These are phyloP conservation scores for Pleoardoris graminearum DNA, from an alignment of 2,329 filamentous ascomycete species.

Conservation along the genomic window DNA sequence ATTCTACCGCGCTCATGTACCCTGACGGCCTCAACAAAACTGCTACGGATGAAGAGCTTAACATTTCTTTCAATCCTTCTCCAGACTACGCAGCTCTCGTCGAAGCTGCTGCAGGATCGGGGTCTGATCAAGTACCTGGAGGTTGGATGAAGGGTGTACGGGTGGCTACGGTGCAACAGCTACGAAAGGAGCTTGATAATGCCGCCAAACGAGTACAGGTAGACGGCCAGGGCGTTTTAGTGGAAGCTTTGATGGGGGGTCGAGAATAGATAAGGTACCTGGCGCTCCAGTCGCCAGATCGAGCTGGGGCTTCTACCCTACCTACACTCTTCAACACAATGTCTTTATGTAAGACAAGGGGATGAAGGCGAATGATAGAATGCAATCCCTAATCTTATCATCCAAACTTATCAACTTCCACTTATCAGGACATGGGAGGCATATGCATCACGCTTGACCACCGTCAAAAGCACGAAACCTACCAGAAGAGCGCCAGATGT, in stretches of 20 bases:
- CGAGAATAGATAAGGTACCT: no score
- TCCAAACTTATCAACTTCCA: no score
- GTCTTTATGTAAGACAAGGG: no score
- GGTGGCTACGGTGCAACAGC: background rate
- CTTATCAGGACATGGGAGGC: no score
- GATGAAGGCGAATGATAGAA: no score
- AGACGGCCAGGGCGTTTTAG: conserved; percentile 5
- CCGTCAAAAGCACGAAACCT: no score
- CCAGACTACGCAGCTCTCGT: conserved; percentile 65
- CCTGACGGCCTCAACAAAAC: conserved; percentile 59
- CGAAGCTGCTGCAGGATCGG: conserved; percentile 58
- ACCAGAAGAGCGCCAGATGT: no score
- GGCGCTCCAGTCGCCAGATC: no score
- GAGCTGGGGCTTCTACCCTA: no score
- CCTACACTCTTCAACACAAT: no score
- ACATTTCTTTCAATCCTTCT: conserved; percentile 62
- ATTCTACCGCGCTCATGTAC: conserved; percentile 61
- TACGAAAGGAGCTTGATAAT: background rate
- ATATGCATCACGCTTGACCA: no score
- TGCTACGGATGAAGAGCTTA: conserved; percentile 64
- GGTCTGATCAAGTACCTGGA: background rate
- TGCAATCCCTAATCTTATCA: no score
- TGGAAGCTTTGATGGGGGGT: conserved; percentile 9
- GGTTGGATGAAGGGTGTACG: conserved; percentile 12
- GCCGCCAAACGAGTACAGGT: background rate